Conservation (phyloP, 2,329 filamentous ascomycete species). For the Penicillium sumatraense region DNA sequence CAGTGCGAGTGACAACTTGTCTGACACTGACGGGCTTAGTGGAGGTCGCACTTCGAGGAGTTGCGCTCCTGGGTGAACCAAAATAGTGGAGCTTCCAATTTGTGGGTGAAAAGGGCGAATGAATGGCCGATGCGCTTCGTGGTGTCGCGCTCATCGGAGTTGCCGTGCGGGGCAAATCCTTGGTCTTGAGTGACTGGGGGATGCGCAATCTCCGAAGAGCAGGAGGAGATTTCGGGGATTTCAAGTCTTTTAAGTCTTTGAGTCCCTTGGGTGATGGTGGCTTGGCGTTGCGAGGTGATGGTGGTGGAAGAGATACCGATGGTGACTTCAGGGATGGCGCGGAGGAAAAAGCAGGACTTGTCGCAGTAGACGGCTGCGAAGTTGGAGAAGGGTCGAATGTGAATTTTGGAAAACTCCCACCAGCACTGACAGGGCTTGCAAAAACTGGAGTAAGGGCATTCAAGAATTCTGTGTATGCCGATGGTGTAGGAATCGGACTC, state of each 20-base stretch:
- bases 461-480: constrained; percentile 90
- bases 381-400: constrained; percentile 39
- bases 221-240: background rate
- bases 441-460: constrained; percentile 75
- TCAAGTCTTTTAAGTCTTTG: background rate
- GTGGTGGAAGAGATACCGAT: constrained; percentile 64
- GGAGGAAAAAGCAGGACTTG: constrained; percentile 47
- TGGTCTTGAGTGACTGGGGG: constrained; percentile 61
- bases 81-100: constrained; percentile 75
- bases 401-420: constrained; percentile 55
- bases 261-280: background rate
- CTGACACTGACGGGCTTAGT: constrained; percentile 72
- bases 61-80: constrained; percentile 65
- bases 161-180: constrained; percentile 46
- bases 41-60: constrained; percentile 25
- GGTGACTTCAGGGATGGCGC: constrained; percentile 2
- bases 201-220: constrained; percentile 56
- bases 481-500: constrained; percentile 57
- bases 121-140: constrained; percentile 55
- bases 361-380: constrained; percentile 46
- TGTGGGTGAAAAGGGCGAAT: constrained; percentile 80
- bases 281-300: constrained; percentile 16
- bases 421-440: constrained; percentile 63
- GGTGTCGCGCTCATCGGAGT: constrained; percentile 69
- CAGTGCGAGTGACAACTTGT: constrained; percentile 91